Conservation (phyloP, 805 yeast genomes). For the Teunomyces aglyptinius region DNA sequence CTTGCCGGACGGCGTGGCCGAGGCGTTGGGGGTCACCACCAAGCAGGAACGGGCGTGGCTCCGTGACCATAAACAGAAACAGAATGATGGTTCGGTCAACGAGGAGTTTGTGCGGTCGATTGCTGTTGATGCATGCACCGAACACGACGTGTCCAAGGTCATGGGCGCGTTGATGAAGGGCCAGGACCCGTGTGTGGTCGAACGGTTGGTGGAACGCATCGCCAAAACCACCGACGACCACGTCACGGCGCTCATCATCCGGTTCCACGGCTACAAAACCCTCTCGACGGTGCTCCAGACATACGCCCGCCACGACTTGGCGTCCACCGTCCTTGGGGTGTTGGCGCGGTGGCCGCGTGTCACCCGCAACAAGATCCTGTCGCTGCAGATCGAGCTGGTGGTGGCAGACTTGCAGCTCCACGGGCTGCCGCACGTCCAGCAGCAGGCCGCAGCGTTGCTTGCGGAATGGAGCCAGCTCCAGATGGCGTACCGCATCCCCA, state of each 20-base stretch:
- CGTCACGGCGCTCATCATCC: slow-evolving; percentile 59
- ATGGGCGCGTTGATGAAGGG: slow-evolving; percentile 80
- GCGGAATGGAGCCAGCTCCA: slow-evolving; percentile 70
- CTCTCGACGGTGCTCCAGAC: slow-evolving; percentile 58
- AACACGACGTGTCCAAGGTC: slow-evolving; percentile 69
- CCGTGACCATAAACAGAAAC: slow-evolving; percentile 51
- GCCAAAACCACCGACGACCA: slow-evolving; percentile 49
- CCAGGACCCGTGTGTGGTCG: slow-evolving; percentile 62
- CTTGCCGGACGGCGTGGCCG: slow-evolving; percentile 78
- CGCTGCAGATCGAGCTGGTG: slow-evolving; percentile 68
- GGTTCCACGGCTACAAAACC: slow-evolving; percentile 85
- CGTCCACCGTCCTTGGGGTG: slow-evolving; percentile 52
- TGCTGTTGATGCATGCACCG: slow-evolving; percentile 47
- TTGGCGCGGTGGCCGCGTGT: slow-evolving; percentile 54
- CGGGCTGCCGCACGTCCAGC: slow-evolving; percentile 25
- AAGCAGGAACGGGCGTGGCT: slow-evolving; percentile 72
- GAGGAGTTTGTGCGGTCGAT: slow-evolving; percentile 63
- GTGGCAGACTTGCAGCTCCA: slow-evolving; percentile 43
- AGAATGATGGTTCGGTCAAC: slow-evolving; percentile 57
- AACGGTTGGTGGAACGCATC: slow-evolving; percentile 67
- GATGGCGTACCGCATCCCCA: slow-evolving; percentile 84
- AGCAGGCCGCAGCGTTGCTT: slow-evolving; percentile 46
- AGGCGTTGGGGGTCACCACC: slow-evolving; percentile 76
- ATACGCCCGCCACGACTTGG: slow-evolving; percentile 32
- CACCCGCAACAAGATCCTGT: slow-evolving; percentile 73